phyloP scores from a whole-genome alignment of 345 rosid species.

The Turritis glabra region DNA sequence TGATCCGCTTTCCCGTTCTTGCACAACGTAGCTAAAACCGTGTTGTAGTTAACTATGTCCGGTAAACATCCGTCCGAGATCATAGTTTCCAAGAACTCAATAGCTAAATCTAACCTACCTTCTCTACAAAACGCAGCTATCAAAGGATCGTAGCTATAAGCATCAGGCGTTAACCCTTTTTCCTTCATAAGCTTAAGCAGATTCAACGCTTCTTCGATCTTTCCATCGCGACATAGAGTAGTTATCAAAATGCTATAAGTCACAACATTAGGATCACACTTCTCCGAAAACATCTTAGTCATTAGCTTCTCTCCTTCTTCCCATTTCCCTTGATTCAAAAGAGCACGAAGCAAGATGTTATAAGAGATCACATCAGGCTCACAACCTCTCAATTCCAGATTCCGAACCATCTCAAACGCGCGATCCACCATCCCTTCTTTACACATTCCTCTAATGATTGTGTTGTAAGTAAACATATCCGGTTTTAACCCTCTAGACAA shows the following conservation, averaged over 20 bases:
- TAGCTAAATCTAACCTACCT: conserved; percentile 71
- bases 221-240: conserved; percentile 65
- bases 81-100: conserved; percentile 70
- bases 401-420: conserved; percentile 57
- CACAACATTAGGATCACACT: conserved; percentile 63
- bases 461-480: conserved; percentile 68
- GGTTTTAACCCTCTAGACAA: conserved; percentile 61
- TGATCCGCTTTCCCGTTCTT: conserved; percentile 69
- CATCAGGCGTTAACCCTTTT: conserved; percentile 65
- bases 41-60: conserved; percentile 79
- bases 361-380: conserved; percentile 69
- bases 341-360: conserved; percentile 61
- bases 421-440: conserved; percentile 60
- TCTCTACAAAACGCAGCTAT: conserved; percentile 77
- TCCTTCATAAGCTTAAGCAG: conserved; percentile 60
- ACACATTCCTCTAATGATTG: conserved; percentile 75
- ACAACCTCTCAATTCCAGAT: conserved; percentile 56
- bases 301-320: conserved; percentile 62
- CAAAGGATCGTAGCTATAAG: conserved; percentile 78
- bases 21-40: conserved; percentile 66
- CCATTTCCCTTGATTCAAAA: conserved; percentile 73
- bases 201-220: conserved; percentile 59
- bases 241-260: conserved; percentile 77
- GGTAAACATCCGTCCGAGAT: conserved; percentile 81
- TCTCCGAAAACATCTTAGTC: conserved; percentile 57